Conservation (phyloP, 1,284 basidiomycete species). For the Ceratobasidium sp. region DNA sequence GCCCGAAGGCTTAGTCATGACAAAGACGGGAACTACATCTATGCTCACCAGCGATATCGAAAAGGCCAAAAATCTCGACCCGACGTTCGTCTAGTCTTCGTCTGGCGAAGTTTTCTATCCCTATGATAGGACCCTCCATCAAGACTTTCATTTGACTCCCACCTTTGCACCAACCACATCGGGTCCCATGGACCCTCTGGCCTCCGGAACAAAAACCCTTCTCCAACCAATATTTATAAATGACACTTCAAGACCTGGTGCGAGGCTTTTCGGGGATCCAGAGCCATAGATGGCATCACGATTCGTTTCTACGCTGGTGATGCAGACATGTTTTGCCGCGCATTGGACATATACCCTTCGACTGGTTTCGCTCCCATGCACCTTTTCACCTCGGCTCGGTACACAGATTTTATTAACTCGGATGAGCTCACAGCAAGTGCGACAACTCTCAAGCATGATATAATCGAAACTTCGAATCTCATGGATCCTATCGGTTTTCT, state of each 20-base stretch:
- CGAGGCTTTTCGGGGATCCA: background rate
- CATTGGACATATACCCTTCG: background rate
- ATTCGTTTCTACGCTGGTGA: constrained; percentile 9
- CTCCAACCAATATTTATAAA: background rate
- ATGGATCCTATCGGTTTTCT: constrained; percentile 1
- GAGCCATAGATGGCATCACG: background rate
- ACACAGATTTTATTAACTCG: background rate
- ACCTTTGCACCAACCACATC: background rate
- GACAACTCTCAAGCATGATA: background rate
- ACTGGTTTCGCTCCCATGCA: background rate
- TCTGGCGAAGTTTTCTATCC: background rate
- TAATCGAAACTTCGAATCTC: constrained; percentile 15
- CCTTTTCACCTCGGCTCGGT: background rate
- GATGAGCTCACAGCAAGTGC: background rate
- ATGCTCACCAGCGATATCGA: background rate
- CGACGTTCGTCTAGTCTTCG: constrained; percentile 3
- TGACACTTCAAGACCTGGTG: constrained; percentile 1
- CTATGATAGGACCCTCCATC: background rate
- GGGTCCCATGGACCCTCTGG: background rate
- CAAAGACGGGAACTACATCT: constrained; percentile 12
- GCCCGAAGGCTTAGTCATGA: too few relatives aligned
- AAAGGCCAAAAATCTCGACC: constrained; percentile 9
- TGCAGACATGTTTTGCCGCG: background rate
- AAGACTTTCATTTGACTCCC: background rate
- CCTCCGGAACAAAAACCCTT: background rate